phyloP scores from a whole-genome alignment of 805 yeast genomes.

The Teunomyces cretensis region DNA sequence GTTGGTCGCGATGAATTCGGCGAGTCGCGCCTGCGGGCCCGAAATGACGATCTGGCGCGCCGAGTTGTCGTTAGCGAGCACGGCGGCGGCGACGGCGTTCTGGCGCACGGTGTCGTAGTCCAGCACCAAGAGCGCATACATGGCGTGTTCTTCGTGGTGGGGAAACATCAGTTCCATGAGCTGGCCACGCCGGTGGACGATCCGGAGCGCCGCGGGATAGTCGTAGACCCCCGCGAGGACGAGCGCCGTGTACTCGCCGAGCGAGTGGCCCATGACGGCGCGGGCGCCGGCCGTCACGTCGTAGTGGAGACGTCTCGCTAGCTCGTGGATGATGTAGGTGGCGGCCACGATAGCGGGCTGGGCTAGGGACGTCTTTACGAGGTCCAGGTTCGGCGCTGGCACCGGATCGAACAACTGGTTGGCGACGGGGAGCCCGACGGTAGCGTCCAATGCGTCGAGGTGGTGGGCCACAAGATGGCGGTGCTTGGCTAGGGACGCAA shows the following conservation, averaged over 20 bases:
- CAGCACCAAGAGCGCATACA: slow-evolving; percentile 11
- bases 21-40: slow-evolving; percentile 33
- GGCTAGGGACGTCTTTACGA: slow-evolving; percentile 39
- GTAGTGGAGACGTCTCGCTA: slow-evolving; percentile 8
- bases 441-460: slow-evolving; percentile 19
- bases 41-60: slow-evolving; percentile 43
- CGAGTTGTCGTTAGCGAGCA: slow-evolving; percentile 51
- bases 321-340: slow-evolving; percentile 29
- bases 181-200: slow-evolving; percentile 46
- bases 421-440: slow-evolving; percentile 14
- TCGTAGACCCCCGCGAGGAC: slow-evolving; percentile 35
- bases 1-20: slow-evolving; percentile 16
- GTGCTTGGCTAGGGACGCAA: slow-evolving; percentile 17
- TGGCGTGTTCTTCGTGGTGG: slow-evolving; percentile 12
- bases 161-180: slow-evolving; percentile 34
- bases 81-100: slow-evolving; percentile 12
- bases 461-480: slow-evolving; percentile 9
- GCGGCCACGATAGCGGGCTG: slow-evolving; percentile 55
- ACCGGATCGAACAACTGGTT: not conserved
- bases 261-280: slow-evolving; percentile 47
- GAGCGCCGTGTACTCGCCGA: slow-evolving; percentile 51
- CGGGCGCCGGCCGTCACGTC: slow-evolving; percentile 7
- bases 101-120: not conserved
- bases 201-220: slow-evolving; percentile 33
- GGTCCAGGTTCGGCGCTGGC: slow-evolving; percentile 1